Percentiles rank a stretch among this genome's conserved stretches.
These are phyloP conservation scores for Malus hybrid DNA, from an alignment of 331 rosid genomes.

Conservation along the genomic window DNA sequence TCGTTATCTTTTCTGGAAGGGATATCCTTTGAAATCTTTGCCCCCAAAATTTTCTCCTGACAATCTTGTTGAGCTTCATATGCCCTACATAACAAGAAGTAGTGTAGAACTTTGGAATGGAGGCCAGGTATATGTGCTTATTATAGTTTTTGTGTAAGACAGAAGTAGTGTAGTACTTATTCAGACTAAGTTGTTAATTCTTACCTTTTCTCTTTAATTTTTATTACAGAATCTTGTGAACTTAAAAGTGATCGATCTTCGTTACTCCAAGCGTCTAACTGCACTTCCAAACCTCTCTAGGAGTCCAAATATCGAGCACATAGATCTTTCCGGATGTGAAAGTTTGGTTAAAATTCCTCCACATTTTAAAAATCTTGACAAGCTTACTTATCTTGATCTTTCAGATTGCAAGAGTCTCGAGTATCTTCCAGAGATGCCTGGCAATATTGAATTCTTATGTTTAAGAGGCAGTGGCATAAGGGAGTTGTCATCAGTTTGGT, in stretches of 20 bases:
- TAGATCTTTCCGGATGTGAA: no score
- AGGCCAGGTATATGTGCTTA: background rate
- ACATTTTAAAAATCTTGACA: no score
- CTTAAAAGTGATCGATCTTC: background rate
- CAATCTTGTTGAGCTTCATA: conserved; percentile 7
- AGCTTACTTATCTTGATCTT: no score
- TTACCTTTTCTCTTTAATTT: background rate
- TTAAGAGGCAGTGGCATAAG: background rate
- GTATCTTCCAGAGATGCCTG: no score
- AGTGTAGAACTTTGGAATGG: background rate
- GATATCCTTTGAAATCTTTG: conserved; percentile 25
- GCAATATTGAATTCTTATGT: background rate
- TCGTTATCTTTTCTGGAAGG: conserved; percentile 18
- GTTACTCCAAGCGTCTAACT: rapidly evolving
- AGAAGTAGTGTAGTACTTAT: no score
- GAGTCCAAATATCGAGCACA: no score
- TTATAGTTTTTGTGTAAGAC: no score
- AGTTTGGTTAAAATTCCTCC: no score
- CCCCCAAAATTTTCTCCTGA: conserved; percentile 18
- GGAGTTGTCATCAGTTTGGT: background rate
- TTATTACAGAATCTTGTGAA: background rate
- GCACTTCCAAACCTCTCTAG: background rate
- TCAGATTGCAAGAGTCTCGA: no score
- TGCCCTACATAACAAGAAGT: background rate
- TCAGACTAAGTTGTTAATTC: no score